Evolutionary conservation across 441 rosid genomes (phyloP).

Genomic region (Dalechampia spathulata): DNA sequence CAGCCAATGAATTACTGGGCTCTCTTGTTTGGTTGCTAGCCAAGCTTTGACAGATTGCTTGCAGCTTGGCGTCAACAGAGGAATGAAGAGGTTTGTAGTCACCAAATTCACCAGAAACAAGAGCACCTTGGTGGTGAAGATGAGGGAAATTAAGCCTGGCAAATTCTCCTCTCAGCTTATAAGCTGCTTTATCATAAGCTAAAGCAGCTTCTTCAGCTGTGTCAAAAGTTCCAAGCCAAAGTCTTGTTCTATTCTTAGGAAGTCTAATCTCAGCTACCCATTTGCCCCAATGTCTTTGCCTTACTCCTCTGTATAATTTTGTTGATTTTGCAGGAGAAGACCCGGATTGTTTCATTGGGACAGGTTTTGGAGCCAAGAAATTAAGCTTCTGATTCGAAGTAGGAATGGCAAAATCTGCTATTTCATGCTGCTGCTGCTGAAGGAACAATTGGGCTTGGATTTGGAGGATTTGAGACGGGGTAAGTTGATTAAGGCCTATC

Average conservation of each 20-base stretch:
- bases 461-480: slow-evolving; percentile 55
- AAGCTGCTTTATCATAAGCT: slow-evolving; percentile 90
- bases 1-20: no score
- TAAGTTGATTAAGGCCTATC: slow-evolving; percentile 47
- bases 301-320: slow-evolving; percentile 78
- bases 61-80: slow-evolving; percentile 70
- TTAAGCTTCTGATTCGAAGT: no score
- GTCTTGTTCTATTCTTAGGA: slow-evolving; percentile 85
- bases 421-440: no score
- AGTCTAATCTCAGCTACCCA: slow-evolving; percentile 97
- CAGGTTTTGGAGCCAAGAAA: no score
- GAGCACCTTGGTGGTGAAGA: slow-evolving; percentile 38
- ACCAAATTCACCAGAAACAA: slow-evolving; percentile 32
- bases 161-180: slow-evolving; percentile 69
- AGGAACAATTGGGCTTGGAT: slow-evolving; percentile 54
- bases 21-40: slow-evolving; percentile 40
- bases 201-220: slow-evolving; percentile 33
- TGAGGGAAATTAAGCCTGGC: slow-evolving; percentile 83
- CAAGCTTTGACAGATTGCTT: slow-evolving; percentile 67
- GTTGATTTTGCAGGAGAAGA: slow-evolving; percentile 44
- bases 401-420: no score
- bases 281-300: slow-evolving; percentile 96
- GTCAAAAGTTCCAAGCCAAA: slow-evolving; percentile 83
- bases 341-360: slow-evolving; percentile 50
- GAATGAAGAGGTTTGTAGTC: slow-evolving; percentile 70